Base-by-base conservation (phyloP, 805 yeast species). In the Saturnispora hagleri region DNA sequence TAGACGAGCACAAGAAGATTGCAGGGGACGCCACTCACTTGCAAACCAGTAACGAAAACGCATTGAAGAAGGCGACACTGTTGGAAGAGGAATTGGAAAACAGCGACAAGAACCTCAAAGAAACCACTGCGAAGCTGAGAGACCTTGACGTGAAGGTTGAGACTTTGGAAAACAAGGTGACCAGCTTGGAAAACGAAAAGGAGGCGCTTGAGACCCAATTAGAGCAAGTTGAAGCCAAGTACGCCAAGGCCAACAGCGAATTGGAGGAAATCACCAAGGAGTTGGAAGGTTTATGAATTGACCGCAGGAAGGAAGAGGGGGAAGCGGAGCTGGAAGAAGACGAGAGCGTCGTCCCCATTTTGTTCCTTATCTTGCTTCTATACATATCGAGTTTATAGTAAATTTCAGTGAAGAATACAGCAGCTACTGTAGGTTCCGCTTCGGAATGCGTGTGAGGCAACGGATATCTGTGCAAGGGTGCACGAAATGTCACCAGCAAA, bases 251-350 rank as follows among this genome's bases (percentile, higher is more conserved):
- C 58, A 86, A 88, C 79, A 81, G 86, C 60, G 99, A 93, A 74
- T 80, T 93, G 75, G 98, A 93, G 63, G 97, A 90, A 74, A 90
- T 93, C 75, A 84, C 89, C 70, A 89, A 89, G 69, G 97, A 95
- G 75, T 84, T 93, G 72, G 98, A 93, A 73, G 81, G 81, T 60
- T 72, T 79, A 66, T 78, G 72, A 69, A 49, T 45, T 31, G 34
- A 31, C 34, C n/a, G 9, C 34, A 10, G 34, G 34, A 31, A 13
- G 34, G 34, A 31, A 13, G 34, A 31, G 15, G 13, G 34, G 15
- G 34, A 31, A 13, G 15, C 24, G 33, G 35, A n/a, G 47, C 20
- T 17, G 20, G 24, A 20, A 17, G 40, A 5, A 35, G 24, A 20
- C 31, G 40, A 5, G 31, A 24, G 47, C 31, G 18, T 20, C 38